These are phyloP conservation scores for Globisporangium splendens DNA, from an alignment of 352 stramenopile species.

Conservation along the genomic window DNA sequence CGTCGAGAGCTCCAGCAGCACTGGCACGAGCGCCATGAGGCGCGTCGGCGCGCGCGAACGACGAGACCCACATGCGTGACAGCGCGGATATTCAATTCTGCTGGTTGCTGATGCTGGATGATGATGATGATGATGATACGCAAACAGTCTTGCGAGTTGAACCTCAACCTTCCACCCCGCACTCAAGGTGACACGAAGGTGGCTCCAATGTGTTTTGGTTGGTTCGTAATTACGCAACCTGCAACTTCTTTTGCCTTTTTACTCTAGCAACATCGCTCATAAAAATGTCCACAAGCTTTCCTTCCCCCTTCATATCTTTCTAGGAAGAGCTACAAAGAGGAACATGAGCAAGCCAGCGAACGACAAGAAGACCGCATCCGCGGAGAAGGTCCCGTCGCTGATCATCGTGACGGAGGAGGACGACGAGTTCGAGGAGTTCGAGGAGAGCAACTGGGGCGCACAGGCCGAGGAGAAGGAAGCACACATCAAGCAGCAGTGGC, in stretches of 20 bases:
- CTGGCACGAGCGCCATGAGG: background rate
- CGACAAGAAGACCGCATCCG: conserved; percentile 9
- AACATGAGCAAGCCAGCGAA: conserved; percentile 34
- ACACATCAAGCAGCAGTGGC: conserved; percentile 89
- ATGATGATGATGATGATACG: conserved; percentile 22
- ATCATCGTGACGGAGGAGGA: conserved; percentile 86
- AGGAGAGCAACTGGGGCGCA: conserved; percentile 74
- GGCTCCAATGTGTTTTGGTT: background rate
- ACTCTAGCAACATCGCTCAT: conserved; percentile 13
- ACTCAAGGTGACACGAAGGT: conserved; percentile 13
- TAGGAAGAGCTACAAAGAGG: conserved; percentile 7
- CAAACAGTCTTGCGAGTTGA: conserved; percentile 19
- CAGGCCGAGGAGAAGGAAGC: conserved; percentile 76
- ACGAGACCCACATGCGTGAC: conserved; percentile 50
- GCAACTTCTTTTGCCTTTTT: background rate
- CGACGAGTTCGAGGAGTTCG: conserved; percentile 89
- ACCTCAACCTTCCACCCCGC: conserved; percentile 7
- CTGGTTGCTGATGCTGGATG: background rate
- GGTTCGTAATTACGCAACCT: conserved; percentile 12
- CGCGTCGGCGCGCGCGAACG: conserved; percentile 25
- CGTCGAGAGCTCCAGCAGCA: background rate
- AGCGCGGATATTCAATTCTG: background rate
- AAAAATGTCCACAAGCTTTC: conserved; percentile 8
- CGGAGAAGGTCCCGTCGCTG: conserved; percentile 64
- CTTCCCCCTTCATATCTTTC: conserved; percentile 13